These are phyloP conservation scores for Saccharum spontaneum DNA, from an alignment of 176 grass and related monocot species.

Conservation along the genomic window DNA sequence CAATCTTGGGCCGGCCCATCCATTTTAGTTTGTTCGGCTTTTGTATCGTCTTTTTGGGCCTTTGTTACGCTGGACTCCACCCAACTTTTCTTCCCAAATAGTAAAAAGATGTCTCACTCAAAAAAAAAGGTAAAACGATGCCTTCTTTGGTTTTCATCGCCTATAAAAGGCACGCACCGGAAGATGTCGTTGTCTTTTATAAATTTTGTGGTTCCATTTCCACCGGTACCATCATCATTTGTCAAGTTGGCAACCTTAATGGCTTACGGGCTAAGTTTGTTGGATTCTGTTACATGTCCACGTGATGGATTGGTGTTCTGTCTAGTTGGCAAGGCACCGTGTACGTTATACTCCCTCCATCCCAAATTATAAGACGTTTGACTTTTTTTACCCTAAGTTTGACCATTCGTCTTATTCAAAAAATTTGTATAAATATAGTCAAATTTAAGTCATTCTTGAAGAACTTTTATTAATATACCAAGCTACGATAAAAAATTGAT, in stretches of 20 bases:
- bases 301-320: not conserved
- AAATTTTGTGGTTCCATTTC: not conserved
- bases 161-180: not conserved
- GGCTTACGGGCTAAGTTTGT: not conserved
- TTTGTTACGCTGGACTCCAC: not conserved
- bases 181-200: not conserved
- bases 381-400: too few relatives aligned
- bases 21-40: not conserved
- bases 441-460: too few relatives aligned
- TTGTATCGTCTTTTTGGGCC: not conserved
- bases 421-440: too few relatives aligned
- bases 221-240: not conserved
- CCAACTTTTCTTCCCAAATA: too few relatives aligned
- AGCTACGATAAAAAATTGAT: too few relatives aligned
- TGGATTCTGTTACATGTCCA: not conserved
- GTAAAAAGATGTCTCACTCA: too few relatives aligned
- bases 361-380: too few relatives aligned
- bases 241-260: not conserved
- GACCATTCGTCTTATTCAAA: too few relatives aligned
- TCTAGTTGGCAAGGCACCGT: not conserved
- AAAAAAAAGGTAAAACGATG: too few relatives aligned
- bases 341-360: too few relatives aligned
- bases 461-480: too few relatives aligned
- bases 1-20: not conserved
- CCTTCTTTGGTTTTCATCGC: too few relatives aligned